Evolutionary conservation across 805 yeast species (phyloP).

Genomic region (Starmerella scarabaei): DNA sequence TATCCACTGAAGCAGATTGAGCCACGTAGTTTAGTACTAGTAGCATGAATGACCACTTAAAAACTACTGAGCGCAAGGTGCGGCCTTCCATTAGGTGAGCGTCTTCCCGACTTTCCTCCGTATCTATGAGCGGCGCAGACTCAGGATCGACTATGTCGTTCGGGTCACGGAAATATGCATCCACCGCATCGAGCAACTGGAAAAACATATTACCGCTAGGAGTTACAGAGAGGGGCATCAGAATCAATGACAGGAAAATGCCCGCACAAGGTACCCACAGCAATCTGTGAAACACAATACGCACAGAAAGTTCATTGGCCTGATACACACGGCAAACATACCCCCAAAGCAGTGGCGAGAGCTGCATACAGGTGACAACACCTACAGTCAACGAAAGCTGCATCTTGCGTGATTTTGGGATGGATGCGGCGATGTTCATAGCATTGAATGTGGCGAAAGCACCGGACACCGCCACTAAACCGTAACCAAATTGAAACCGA

Average conservation of each 20-base stretch:
- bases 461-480: slow-evolving; percentile 14
- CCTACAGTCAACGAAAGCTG: not conserved
- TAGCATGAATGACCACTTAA: not conserved
- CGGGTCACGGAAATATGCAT: not conserved
- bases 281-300: slow-evolving; percentile 5
- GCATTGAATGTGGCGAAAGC: slow-evolving; percentile 17
- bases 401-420: not conserved
- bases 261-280: slow-evolving; percentile 9
- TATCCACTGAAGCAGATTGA: slow-evolving; percentile 7
- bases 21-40: slow-evolving; percentile 1
- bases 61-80: not conserved
- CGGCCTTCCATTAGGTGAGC: not conserved
- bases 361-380: slow-evolving; percentile 7
- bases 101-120: not conserved
- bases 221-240: slow-evolving; percentile 9
- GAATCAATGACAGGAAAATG: slow-evolving; percentile 1
- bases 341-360: slow-evolving; percentile 7
- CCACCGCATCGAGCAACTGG: not conserved
- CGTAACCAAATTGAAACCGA: slow-evolving; percentile 13
- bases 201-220: not conserved
- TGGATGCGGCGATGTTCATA: slow-evolving; percentile 1
- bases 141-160: slow-evolving; percentile 1
- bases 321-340: not conserved
- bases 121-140: not conserved
- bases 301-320: not conserved